phyloP scores from a whole-genome alignment of 78 protist genomes.

The slime mould (Dictyostelium discoideum) region dicty_2.7 NC_007089.4:6089501-6090000 shows the following conservation, averaged over 20 bases:
- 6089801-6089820: conserved; percentile 50
- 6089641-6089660: not conserved
- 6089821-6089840: not conserved
- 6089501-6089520: not conserved
- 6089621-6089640: not conserved
- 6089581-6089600: not conserved
- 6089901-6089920: conserved; percentile 29
- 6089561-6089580: not conserved
- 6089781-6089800: conserved; percentile 32
- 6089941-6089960: conserved; percentile 19
- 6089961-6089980: conserved; percentile 35
- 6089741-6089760: conserved; percentile 9
- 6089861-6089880: not conserved
- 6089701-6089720: not conserved
- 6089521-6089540: not conserved
- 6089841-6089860: conserved; percentile 14
- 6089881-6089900: conserved; percentile 36
- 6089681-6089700: not conserved
- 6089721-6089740: conserved; percentile 12
- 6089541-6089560: not conserved
- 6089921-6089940: not conserved
- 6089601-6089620: not conserved
- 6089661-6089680: not conserved
- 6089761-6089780: conserved; percentile 65
- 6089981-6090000: conserved; percentile 5